Evolutionary conservation across 2,329 filamentous ascomycete species (phyloP).

Genomic region (Colletotrichum abscissum): DNA sequence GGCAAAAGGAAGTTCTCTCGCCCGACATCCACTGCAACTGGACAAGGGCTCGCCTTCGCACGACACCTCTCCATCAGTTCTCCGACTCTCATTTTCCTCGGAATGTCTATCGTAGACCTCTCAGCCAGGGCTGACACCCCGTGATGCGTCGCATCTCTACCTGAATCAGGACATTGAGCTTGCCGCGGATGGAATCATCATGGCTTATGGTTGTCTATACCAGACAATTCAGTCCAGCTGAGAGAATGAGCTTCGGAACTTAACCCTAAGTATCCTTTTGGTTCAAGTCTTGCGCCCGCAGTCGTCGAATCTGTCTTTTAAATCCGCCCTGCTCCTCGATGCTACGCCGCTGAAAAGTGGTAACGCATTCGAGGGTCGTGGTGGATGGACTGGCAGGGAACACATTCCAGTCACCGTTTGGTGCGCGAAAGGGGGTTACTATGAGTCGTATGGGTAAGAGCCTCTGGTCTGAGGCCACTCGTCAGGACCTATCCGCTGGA

Average conservation of each 20-base stretch:
- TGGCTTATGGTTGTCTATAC: conserved; percentile 49
- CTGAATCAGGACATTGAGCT: conserved; percentile 66
- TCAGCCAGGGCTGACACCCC: conserved; percentile 48
- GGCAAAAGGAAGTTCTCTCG: conserved; percentile 58
- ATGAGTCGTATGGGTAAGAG: conserved; percentile 84
- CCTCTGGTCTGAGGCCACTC: conserved; percentile 78
- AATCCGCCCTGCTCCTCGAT: conserved; percentile 44
- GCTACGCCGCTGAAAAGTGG: conserved; percentile 64
- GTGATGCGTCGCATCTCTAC: conserved; percentile 69
- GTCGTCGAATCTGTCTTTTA: conserved; percentile 80
- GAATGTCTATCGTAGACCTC: conserved; percentile 68
- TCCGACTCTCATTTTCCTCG: conserved; percentile 78
- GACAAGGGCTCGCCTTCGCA: conserved; percentile 61
- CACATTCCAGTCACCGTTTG: conserved; percentile 68
- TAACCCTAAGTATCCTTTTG: conserved; percentile 92
- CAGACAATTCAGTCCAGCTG: conserved; percentile 57
- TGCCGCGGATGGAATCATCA: conserved; percentile 59
- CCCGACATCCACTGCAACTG: conserved; percentile 30
- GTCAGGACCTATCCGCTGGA: conserved; percentile 78
- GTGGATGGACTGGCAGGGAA: conserved; percentile 60
- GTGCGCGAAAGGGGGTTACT: conserved; percentile 70
- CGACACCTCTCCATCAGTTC: conserved; percentile 83
- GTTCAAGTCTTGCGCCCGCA: conserved; percentile 78
- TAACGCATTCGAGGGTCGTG: conserved; percentile 45
- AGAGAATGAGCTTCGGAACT: conserved; percentile 84